Evolutionary conservation across 2,329 filamentous ascomycete species (phyloP), one percentile per base, ranked within the genome.

Genomic region (Sporothrix pallida): DNA sequence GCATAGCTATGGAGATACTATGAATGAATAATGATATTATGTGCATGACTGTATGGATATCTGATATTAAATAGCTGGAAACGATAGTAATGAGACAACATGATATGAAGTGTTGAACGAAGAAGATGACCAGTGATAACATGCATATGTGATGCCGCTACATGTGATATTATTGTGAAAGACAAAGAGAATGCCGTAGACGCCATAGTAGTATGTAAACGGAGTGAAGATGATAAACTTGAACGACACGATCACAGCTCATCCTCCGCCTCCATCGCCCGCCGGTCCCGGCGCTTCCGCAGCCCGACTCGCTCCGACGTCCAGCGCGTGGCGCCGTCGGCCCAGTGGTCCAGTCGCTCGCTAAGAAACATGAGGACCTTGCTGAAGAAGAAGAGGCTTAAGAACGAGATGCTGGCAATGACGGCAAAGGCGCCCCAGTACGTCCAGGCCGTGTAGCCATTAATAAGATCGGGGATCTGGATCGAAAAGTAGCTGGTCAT

Each of bases 401-500:
- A 74, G 70, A 91, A 85, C 0, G 89, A 91, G 31, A 90, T 75
- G 15, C 85, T 84, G 70, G 92, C 85, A 17, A 93, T 86, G 46
- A 91, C 86, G 0, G 84, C 87, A 82, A 94, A 94, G 42, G 86
- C 83, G 69, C 87, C 83, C 92, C 92, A 94, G 79, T 92, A 94
- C 60, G 89, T 87, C 73, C 81, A 85, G 15, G 86, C 82, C 0
- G 87, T 88, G 81, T 92, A 93, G n/a, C 83, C 81, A 8, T 80
- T 79, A 68, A 87, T 84, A 10, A 90, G 82, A 3, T 88, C 86
- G 8, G 83, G 81, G 69, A 93, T 87, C 79, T 92, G 87, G 1
- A 91, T 86, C 6, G 89, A 90, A 80, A 93, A 94, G 81, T 93
- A 94, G 46, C 85, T 89, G 3, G 91, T 93, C 88, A 94, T 90